Base-by-base conservation (phyloP, 2,329 filamentous ascomycete genomes). In the Penicillium sp. region DNA sequence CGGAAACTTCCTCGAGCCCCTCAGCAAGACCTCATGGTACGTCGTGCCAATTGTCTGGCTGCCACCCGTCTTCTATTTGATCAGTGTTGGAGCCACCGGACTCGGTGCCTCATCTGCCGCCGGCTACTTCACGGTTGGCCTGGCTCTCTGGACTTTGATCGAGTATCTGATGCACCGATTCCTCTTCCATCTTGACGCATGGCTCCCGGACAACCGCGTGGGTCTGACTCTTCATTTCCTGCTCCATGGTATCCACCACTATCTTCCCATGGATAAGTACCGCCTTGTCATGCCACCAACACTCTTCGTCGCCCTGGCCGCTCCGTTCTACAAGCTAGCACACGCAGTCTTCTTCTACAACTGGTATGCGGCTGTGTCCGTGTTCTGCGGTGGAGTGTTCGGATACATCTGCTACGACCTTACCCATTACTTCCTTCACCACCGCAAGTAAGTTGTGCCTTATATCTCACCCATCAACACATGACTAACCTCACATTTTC, bases 391-490 rank as follows among this genome's bases (percentile, higher is more conserved):
- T 46, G 94, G 92, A 57, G 87, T 99, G 59, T 96, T 96, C 66
- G 94, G 94, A 53, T 99, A 99, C 72, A 83, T 97, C 58, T 92
- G 89, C 80, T 99, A 99, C 77, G 94, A 99, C 73, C 69, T 97
- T 79, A 99, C 94, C 1, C 94, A 99, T 75, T 99, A 97, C 81
- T 99, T 99, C 82, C 83, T 99, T 38, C 94, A 99, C 74, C 94
- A 99, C 78, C 85, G 89, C 77, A 95, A 91, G 83, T 86, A 72
- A 73, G 83, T 80, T 38, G 51, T 24, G n/a, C 18, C 3, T 21
- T 13, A n/a, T 16, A 42, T 24, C 29, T 27, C 14, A 24, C 39
- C 9, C 4, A 16, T 54, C 45, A 24, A 16, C 18, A 22, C 22
- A 7, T 50, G 40, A 40, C 59, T 64, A 54, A 65, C 46, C 14